Base-by-base conservation (phyloP, 495 filamentous ascomycete species). In the Pyrenula massariospora region DNA sequence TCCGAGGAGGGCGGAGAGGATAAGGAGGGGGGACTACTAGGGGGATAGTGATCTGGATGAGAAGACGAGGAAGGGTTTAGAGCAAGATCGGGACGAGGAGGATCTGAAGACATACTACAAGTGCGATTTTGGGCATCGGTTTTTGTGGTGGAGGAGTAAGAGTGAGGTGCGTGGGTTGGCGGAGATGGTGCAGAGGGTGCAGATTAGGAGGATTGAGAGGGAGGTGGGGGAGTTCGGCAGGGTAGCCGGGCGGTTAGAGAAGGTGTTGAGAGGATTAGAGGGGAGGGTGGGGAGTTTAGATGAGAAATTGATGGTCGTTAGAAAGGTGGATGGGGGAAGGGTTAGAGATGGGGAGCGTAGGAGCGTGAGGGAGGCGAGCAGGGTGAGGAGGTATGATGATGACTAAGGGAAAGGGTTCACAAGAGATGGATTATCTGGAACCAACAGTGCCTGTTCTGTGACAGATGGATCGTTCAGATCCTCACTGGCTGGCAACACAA, bases 61-160 rank as follows among this genome's bases (percentile, higher is more conserved):
- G 15, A 42, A 42, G 31, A 15, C 8, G 15, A 42, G 15, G 31
- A 42, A 5, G 31, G 31, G 5, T 42, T 5, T 42, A 15, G 62
- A 65, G 19, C 54, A 60, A 24, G 62, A 65, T 25, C 62, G 62
- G 59, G 58, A 55, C 21, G 61, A 55, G 50, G 58, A 65, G 59
- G 58, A 57, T n/a, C 61, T 60, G 22, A 56, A 62, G 21, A 52
- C 57, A 21, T 52, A 57, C 53, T 65, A 65, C 51, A 42, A 50
- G 15, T 57, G 60, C 55, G 62, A 60, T 50, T 58, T 62, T 11
- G 2, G 12, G 36, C 60, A 60, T 52, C 42, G 62, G 20, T 20
- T 60, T 2, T n/a, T 62, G 2, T 62, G 62, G 60, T 24, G 61
- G 50, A 52, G 58, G 11, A 15, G 19, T 10, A 62, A 60, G 25